phyloP scores from a whole-genome alignment of 257 asterid species.

The Solanum okadae region DNA sequence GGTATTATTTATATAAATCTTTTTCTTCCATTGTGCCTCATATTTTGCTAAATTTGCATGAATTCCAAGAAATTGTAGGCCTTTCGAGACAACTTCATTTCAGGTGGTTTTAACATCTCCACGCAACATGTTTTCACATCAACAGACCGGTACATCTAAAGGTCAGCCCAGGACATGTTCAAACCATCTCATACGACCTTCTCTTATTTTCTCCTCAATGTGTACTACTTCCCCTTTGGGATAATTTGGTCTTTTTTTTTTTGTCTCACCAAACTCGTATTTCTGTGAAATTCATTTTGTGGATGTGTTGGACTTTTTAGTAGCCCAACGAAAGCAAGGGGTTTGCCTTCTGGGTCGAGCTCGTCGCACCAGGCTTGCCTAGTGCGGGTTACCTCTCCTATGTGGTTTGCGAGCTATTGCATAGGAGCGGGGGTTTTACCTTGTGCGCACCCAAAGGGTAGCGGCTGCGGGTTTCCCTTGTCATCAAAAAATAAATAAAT shows the following conservation, averaged over 20 bases:
- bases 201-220: neutral
- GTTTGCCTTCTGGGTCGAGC: no score
- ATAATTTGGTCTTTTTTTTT: neutral
- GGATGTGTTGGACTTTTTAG: neutral
- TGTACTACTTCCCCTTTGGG: neutral
- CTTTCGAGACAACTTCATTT: neutral
- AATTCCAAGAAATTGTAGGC: neutral
- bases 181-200: neutral
- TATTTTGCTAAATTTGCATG: neutral
- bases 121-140: neutral
- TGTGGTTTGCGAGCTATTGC: no score
- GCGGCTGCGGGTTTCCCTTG: no score
- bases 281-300: neutral
- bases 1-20: neutral
- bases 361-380: no score
- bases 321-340: neutral
- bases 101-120: neutral
- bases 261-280: neutral
- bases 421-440: no score
- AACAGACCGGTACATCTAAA: neutral
- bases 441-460: no score
- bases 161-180: neutral
- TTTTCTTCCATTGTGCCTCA: neutral
- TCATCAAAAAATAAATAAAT: no score
- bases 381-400: no score